Base-by-base conservation (phyloP, 139 green algal genomes). In the Medakamo hakoo region DNA sequence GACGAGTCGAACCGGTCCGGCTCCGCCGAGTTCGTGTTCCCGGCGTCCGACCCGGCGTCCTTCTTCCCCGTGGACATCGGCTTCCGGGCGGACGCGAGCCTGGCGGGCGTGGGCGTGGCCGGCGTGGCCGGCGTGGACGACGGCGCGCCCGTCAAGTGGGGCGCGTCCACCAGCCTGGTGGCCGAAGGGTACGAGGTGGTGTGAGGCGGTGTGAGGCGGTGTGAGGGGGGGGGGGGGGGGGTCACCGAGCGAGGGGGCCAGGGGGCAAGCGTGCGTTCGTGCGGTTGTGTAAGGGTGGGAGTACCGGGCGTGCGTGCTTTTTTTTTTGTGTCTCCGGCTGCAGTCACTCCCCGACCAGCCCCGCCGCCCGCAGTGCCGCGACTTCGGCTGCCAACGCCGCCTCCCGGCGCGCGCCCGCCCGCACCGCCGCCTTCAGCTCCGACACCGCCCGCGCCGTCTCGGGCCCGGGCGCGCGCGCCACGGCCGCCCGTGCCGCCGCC, bases 1-100 rank as follows among this genome's bases (percentile, higher is more conserved):
- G 91, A 98, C 70, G 67, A 84, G 69, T 81, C 68, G 69, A 98
- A 98, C 77, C 63, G 76, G 66, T 88, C 58, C 58, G 93, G 93
- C 22, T 80, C 80, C 27, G 80, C 95, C 70, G 93, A 99, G 83
- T 95, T 99, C 80, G 87, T 94, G 16, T 82, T 95, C 24, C 82
- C 85, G 0, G 82, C 79, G 3, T 69, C 78, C 9, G 76, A 89
- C 64, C 23, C 84, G 0, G 81, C 88, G 24, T 58, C 65, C 3
- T 95, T 98, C 80, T 98, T 96, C 84, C 93, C 93, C 4, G 83
- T 98, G 2, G 83, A 95, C 62, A 57, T 74, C 2, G 28, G 56
- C 57, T 97, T 96, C 76, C 77, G 67, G 16, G 73, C 80, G 30
- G 72, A 67, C 31, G 73, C 74, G 27, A 93, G 85, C 0, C 73